Evolutionary conservation across 2,329 filamentous ascomycete genomes (phyloP).

Genomic region (Sphaerostilbella broomeana): DNA sequence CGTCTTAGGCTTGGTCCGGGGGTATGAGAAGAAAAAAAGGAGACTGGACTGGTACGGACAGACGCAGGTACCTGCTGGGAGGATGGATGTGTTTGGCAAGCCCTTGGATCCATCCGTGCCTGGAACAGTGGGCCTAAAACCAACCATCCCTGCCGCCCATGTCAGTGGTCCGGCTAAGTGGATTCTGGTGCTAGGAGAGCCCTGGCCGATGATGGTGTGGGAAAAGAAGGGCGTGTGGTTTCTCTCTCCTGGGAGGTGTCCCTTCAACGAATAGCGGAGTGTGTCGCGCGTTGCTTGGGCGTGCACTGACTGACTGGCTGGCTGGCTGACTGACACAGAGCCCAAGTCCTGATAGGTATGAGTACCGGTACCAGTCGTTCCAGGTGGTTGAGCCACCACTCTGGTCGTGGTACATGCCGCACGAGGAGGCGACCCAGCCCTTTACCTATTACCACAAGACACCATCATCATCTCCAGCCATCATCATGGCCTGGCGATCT

Average conservation of each 20-base stretch:
- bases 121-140: conserved; percentile 11
- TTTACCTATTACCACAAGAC: too few relatives aligned
- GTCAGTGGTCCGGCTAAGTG: conserved; percentile 1
- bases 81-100: neutral
- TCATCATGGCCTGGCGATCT: neutral
- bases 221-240: neutral
- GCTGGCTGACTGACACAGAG: too few relatives aligned
- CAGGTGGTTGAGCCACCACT: too few relatives aligned
- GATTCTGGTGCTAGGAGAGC: neutral
- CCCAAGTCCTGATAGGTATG: too few relatives aligned
- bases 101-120: conserved; percentile 8
- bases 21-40: conserved; percentile 1
- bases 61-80: neutral
- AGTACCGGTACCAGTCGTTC: too few relatives aligned
- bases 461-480: neutral
- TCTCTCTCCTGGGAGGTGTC: too few relatives aligned
- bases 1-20: conserved; percentile 7
- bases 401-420: too few relatives aligned
- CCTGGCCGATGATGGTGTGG: neutral
- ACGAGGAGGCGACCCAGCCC: too few relatives aligned
- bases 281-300: too few relatives aligned
- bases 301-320: neutral
- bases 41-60: neutral
- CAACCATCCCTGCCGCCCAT: conserved; percentile 1
- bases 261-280: too few relatives aligned